Evolutionary conservation across 2,329 filamentous ascomycete genomes (phyloP).

Genomic region (Blastomyces emzantsi): DNA sequence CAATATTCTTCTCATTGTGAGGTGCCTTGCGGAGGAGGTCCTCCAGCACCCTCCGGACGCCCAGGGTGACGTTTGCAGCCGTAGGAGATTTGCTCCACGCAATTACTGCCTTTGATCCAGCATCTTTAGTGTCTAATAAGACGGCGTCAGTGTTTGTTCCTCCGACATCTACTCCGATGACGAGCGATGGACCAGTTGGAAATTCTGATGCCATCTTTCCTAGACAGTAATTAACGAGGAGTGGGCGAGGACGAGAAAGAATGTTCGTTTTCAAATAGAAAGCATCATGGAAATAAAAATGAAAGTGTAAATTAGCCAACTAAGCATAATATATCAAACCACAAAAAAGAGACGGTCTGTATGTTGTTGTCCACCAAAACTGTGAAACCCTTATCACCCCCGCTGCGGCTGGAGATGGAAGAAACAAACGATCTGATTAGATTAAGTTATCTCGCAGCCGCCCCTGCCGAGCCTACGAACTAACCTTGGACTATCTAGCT

Average conservation of each 20-base stretch:
- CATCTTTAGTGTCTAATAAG: slow-evolving; percentile 36
- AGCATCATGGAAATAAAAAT: neutral
- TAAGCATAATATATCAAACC: neutral
- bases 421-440: neutral
- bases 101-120: slow-evolving; percentile 28
- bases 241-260: neutral
- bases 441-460: neutral
- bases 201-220: neutral
- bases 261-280: neutral
- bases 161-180: slow-evolving; percentile 36
- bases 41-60: slow-evolving; percentile 41
- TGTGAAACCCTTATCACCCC: neutral
- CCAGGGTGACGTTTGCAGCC: slow-evolving; percentile 43
- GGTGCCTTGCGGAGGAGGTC: slow-evolving; percentile 35
- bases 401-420: neutral
- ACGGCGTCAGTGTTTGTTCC: slow-evolving; percentile 39
- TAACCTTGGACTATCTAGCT: no score
- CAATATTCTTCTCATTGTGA: slow-evolving; percentile 33
- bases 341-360: no score
- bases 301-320: neutral
- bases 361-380: neutral
- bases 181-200: neutral
- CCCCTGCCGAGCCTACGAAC: neutral
- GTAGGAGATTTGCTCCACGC: slow-evolving; percentile 44
- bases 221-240: neutral